Evolutionary conservation across 164 flowering plant genomes (phyloP), one percentile per base, ranked within the genome.

Genomic region (Paratinospora sagittata): DNA sequence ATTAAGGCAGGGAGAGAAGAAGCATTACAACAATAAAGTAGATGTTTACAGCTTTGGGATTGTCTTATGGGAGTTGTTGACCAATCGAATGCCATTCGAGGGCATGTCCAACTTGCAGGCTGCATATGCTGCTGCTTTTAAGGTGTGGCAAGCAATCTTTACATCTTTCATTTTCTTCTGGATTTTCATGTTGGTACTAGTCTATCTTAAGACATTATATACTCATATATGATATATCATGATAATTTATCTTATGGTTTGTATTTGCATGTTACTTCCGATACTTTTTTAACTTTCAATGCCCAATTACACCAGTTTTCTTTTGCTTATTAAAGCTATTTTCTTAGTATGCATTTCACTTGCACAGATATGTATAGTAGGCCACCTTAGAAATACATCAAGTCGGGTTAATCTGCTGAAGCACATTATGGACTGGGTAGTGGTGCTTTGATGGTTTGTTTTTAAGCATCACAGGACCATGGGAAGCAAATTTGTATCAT

Each of bases 91-190:
- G 95, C 98, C 97, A 69, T 91, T 94, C 76, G 98, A 94, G 75
- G 96, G 97, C 75, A 94, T 94, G 98, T 90, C 97, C 62, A 94
- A 92, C 78, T 82, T 94, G 84, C 98, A 94, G 79, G 97, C 98
- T 77, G 98, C 97, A 66, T 94, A 94, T 86, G 98, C 98, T 60
- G 97, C 98, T 73, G 98, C 98, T 70, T 90, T 93, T 77, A 93
- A 93, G 98, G 98, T 90, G 70, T 57, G 30, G 30, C 45, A 70
- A 19, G 60, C 14, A 14, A 34, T 75, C 65, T 41, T 16, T 9
- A 8, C 61, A 41, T 69, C 55, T 66, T 14, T 27, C 26, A 27
- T 58, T 6, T 52, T 9, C n/a, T 17, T 21, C 30, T 34, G 55
- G 43, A 21, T n/a, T 30, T 26, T 70, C 23, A 11, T 27, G 27